Evolutionary conservation across 805 yeast species (phyloP).

Genomic region (Spathaspora girioi): DNA sequence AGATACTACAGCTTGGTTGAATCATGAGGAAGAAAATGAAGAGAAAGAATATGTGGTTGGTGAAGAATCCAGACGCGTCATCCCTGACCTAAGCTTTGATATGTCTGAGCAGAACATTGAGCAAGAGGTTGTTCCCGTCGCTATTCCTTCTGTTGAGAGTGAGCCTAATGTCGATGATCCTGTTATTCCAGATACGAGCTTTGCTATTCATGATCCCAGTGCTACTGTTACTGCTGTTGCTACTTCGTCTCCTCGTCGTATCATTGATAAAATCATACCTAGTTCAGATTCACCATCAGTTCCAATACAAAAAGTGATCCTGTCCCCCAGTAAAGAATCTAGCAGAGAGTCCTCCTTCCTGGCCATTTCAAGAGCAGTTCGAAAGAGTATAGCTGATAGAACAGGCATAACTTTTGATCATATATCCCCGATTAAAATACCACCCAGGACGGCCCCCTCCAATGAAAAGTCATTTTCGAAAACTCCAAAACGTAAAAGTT

Average conservation of each 20-base stretch:
- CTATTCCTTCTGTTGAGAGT: not conserved
- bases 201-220: not conserved
- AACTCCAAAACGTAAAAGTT: conserved; percentile 28
- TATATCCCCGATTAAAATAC: not conserved
- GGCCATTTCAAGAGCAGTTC: conserved; percentile 44
- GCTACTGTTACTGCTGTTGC: not conserved
- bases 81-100: not conserved
- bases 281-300: not conserved
- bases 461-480: conserved; percentile 1
- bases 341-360: conserved; percentile 40
- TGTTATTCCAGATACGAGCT: not conserved
- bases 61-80: not conserved
- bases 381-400: conserved; percentile 42
- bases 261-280: not conserved
- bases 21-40: conserved; percentile 1
- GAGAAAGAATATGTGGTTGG: not conserved
- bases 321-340: not conserved
- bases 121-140: not conserved
- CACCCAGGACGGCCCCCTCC: not conserved
- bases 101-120: not conserved
- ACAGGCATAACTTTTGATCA: not conserved
- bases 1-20: conserved; percentile 6
- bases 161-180: not conserved
- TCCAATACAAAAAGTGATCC: not conserved
- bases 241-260: too few species aligned